Evolutionary conservation across 2,329 filamentous ascomycete genomes (phyloP).

Genomic region (Diaporthe sp.): DNA sequence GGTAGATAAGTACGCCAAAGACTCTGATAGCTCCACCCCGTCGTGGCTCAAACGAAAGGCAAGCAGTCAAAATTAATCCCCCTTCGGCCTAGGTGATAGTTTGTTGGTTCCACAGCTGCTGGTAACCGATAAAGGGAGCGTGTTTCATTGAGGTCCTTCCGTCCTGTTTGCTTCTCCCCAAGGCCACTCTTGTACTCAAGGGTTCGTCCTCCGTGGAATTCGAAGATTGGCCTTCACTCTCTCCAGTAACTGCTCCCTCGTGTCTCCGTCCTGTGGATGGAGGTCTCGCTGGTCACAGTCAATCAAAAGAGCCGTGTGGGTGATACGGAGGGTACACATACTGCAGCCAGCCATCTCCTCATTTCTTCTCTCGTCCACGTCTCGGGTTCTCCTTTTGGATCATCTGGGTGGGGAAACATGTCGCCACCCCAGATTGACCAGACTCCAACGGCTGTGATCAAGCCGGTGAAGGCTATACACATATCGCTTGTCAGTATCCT

Average conservation of each 20-base stretch:
- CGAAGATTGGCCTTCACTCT: constrained; percentile 64
- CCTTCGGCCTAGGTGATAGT: neutral
- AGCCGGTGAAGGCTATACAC: constrained; percentile 79
- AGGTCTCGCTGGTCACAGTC: constrained; percentile 58
- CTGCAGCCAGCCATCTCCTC: constrained; percentile 83
- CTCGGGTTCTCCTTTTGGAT: constrained; percentile 81
- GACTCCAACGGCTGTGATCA: constrained; percentile 84
- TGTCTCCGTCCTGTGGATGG: constrained; percentile 59
- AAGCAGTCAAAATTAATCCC: neutral
- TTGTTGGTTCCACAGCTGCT: neutral
- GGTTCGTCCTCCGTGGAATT: constrained; percentile 47
- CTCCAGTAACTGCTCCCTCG: constrained; percentile 61
- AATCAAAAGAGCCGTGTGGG: constrained; percentile 13
- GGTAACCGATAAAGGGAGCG: neutral
- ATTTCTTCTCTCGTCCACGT: constrained; percentile 86
- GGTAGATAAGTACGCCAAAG: neutral
- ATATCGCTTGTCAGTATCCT: neutral
- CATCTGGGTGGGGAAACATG: constrained; percentile 80
- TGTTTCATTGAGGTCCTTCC: neutral
- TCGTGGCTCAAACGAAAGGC: neutral
- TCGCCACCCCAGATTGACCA: constrained; percentile 91
- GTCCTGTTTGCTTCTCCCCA: neutral
- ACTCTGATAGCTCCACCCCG: neutral
- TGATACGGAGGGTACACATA: constrained; percentile 61
- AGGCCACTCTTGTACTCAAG: neutral